Conservation (phyloP, 352 stramenopile species). For the Phytophthora nicotianae region DNA sequence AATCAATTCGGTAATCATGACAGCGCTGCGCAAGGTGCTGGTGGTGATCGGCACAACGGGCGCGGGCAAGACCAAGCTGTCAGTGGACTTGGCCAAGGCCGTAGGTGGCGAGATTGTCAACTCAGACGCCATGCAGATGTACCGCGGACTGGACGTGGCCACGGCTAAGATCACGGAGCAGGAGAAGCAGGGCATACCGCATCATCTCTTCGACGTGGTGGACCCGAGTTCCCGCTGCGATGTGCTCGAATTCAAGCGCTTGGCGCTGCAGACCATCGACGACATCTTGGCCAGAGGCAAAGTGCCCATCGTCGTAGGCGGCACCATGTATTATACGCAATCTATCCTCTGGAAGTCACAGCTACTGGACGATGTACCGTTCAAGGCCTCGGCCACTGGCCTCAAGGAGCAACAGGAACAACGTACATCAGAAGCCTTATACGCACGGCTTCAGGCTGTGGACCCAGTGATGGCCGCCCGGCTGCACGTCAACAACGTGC, state of each 20-base stretch:
- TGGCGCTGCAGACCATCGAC: conserved; percentile 78
- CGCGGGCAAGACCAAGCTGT: conserved; percentile 93
- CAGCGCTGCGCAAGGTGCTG: conserved; percentile 75
- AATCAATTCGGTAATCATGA: conserved; percentile 19
- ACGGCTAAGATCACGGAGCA: conserved; percentile 88
- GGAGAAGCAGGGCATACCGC: conserved; percentile 88
- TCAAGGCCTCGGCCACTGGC: conserved; percentile 10
- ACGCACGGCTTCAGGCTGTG: conserved; percentile 60
- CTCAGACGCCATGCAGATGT: conserved; percentile 93
- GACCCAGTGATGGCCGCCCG: conserved; percentile 84
- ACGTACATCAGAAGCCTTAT: conserved; percentile 63
- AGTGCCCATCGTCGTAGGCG: conserved; percentile 90
- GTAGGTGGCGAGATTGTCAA: conserved; percentile 92
- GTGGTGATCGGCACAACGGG: conserved; percentile 92
- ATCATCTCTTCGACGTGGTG: conserved; percentile 90
- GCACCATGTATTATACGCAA: conserved; percentile 94
- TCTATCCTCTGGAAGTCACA: conserved; percentile 89
- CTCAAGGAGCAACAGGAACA: conserved; percentile 21
- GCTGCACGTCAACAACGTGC: conserved; percentile 88
- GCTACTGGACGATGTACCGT: conserved; percentile 75
- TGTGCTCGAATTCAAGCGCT: conserved; percentile 83
- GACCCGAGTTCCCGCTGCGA: conserved; percentile 77
- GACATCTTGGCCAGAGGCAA: conserved; percentile 87
- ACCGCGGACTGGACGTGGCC: conserved; percentile 87
- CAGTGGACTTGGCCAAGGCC: conserved; percentile 89